Evolutionary conservation across 306 rosid species (phyloP).

Genomic region (Ormosia emarginata): DNA sequence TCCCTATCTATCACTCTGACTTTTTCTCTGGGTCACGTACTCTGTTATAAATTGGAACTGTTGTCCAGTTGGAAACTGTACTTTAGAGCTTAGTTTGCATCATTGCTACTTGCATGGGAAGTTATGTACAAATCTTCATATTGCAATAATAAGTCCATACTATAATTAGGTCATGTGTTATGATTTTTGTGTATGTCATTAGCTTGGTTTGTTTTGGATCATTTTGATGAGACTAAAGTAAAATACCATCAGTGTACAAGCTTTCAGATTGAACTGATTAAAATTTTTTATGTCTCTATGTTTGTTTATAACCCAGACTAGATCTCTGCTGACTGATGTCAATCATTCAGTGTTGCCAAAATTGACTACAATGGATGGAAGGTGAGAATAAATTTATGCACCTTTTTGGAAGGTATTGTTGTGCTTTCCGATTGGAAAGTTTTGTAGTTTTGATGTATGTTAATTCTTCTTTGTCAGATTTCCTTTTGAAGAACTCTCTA

Average conservation of each 20-base stretch:
- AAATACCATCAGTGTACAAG: not conserved
- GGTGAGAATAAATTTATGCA: slow-evolving; percentile 33
- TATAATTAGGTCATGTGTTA: not conserved
- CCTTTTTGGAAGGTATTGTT: not conserved
- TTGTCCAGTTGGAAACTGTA: not conserved
- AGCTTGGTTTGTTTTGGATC: not conserved
- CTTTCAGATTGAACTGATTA: slow-evolving; percentile 7
- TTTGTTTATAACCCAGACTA: slow-evolving; percentile 33
- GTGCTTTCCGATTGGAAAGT: not conserved
- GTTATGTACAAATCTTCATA: not conserved
- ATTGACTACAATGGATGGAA: slow-evolving; percentile 38
- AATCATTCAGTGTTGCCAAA: slow-evolving; percentile 19
- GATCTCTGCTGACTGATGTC: slow-evolving; percentile 39
- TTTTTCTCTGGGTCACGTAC: not conserved
- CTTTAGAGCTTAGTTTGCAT: not conserved
- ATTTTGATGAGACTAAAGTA: not conserved
- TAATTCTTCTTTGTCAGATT: slow-evolving; percentile 42
- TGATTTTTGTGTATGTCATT: not conserved
- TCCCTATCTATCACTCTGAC: not conserved
- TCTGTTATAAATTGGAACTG: not conserved
- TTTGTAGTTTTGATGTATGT: not conserved
- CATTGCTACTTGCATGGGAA: not conserved
- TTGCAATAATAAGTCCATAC: not conserved
- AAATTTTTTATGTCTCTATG: not conserved
- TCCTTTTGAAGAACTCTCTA: slow-evolving; percentile 51